These are phyloP conservation scores for Aciculosporium take DNA, from an alignment of 2,329 filamentous ascomycete genomes.

Conservation along the genomic window DNA sequence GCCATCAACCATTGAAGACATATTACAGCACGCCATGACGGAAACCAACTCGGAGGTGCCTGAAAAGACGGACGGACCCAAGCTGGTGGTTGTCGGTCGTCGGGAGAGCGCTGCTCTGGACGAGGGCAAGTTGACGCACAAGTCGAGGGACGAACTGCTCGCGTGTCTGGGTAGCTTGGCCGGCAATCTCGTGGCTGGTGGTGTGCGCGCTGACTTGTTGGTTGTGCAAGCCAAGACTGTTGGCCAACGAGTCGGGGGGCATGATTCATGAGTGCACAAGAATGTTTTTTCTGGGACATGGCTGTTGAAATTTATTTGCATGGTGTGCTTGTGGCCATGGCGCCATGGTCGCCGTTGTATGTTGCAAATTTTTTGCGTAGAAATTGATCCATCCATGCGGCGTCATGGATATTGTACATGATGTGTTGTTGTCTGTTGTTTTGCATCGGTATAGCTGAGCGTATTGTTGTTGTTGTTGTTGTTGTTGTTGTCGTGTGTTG, in stretches of 20 bases:
- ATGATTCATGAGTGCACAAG: neutral
- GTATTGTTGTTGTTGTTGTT: too few relatives aligned
- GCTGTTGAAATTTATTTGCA: too few relatives aligned
- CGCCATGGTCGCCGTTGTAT: too few relatives aligned
- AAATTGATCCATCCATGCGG: too few relatives aligned
- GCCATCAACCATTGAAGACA: slow-evolving; percentile 10
- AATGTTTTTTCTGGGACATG: too few relatives aligned
- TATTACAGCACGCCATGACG: slow-evolving; percentile 10
- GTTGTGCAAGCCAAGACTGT: slow-evolving; percentile 18
- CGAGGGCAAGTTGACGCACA: slow-evolving; percentile 10
- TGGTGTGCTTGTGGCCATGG: too few relatives aligned
- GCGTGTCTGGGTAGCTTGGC: slow-evolving; percentile 13
- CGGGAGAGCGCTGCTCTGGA: slow-evolving; percentile 9
- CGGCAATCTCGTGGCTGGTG: slow-evolving; percentile 11
- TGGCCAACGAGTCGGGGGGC: neutral
- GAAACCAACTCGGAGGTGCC: slow-evolving; percentile 4
- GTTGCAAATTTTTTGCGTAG: too few relatives aligned
- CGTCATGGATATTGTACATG: too few relatives aligned
- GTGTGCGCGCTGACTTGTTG: slow-evolving; percentile 13
- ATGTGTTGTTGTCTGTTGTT: too few relatives aligned
- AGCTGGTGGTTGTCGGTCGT: slow-evolving; percentile 13
- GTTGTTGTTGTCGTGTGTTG: too few relatives aligned
- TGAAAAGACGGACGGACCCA: slow-evolving; percentile 6
- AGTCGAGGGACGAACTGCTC: slow-evolving; percentile 9
- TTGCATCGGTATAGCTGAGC: too few relatives aligned